Percentiles rank a stretch among this genome's conserved stretches.
These are phyloP conservation scores for Plasmodium vivax DNA, from an alignment of 169 alveolate genomes.

Conservation along the genomic window DNA sequence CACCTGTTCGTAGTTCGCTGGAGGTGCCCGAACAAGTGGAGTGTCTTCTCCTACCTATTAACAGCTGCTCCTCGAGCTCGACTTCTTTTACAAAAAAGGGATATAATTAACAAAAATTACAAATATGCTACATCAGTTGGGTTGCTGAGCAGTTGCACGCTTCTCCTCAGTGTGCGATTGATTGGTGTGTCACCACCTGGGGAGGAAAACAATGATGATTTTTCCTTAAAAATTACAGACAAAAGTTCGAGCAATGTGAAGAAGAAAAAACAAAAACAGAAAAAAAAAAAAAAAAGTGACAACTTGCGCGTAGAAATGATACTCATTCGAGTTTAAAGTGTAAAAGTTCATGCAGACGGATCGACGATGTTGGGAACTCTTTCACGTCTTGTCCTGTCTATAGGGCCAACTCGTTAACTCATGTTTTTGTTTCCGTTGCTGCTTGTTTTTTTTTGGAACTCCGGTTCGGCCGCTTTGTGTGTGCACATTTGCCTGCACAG, in stretches of 20 bases:
- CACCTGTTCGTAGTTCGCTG: background rate
- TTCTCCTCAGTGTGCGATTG: background rate
- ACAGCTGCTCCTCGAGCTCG: background rate
- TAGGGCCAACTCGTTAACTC: background rate
- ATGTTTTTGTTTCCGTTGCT: background rate
- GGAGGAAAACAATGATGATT: background rate
- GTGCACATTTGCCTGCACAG: background rate
- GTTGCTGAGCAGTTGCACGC: background rate
- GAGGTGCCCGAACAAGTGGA: background rate
- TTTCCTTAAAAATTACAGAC: constrained; percentile 35
- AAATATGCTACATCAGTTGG: background rate
- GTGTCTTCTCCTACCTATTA: background rate
- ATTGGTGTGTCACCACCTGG: background rate
- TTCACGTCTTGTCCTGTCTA: background rate
- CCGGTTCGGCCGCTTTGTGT: background rate
- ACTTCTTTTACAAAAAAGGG: background rate
- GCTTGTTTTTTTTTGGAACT: background rate
- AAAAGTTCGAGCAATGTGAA: background rate
- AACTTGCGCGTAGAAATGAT: background rate
- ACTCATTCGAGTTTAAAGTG: background rate
- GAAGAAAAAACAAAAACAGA: background rate
- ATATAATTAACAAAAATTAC: background rate
- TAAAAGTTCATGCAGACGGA: background rate
- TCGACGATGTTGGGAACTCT: background rate
- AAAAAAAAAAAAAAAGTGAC: background rate